A percentile compares a stretch with the other conserved stretches of the same genome.
These are phyloP conservation scores for Myriosclerotinia scirpicola DNA, from an alignment of 2,329 filamentous ascomycete genomes.

Conservation along the genomic window DNA sequence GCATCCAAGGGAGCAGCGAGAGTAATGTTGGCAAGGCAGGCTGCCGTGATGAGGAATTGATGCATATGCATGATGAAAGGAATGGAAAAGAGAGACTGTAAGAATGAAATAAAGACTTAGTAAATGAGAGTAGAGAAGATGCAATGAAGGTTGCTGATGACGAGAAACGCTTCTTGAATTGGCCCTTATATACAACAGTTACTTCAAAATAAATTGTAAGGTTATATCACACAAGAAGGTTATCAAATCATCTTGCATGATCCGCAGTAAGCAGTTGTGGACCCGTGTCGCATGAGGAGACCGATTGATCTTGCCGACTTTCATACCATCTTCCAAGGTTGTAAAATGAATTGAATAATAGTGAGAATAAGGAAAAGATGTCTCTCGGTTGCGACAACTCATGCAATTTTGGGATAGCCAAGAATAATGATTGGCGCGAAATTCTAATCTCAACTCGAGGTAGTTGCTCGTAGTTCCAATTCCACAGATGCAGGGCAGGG, in stretches of 20 bases:
- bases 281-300: not conserved
- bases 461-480: not conserved
- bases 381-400: not conserved
- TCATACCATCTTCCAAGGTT: not conserved
- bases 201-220: not conserved
- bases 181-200: not conserved
- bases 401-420: not conserved
- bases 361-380: not conserved
- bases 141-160: not conserved
- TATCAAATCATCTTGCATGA: constrained; percentile 11
- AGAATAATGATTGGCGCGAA: too few species aligned
- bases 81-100: not conserved
- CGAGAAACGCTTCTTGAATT: not conserved
- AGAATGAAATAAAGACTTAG: not conserved
- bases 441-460: not conserved
- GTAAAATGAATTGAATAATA: not conserved
- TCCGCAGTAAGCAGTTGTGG: not conserved
- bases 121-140: not conserved
- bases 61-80: constrained; percentile 17
- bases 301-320: not conserved
- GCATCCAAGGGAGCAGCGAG: constrained; percentile 8
- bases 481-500: not conserved
- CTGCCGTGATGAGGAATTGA: constrained; percentile 1
- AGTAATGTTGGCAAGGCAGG: not conserved
- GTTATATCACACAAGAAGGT: not conserved